phyloP scores from a whole-genome alignment of 1,284 basidiomycete genomes.

The Trichosporon coremiiforme region DNA sequence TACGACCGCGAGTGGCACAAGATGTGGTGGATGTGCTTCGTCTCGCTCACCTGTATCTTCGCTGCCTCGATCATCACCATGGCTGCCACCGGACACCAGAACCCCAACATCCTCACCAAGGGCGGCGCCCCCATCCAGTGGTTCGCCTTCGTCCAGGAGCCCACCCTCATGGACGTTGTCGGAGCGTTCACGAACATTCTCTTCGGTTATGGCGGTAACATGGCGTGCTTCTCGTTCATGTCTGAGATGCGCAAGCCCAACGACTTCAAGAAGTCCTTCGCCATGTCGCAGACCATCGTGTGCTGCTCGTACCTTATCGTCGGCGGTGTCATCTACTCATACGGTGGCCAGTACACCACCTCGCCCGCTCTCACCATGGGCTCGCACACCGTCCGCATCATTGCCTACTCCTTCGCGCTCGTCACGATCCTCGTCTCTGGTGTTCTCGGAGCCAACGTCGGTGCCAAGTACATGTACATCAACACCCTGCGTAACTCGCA shows the following conservation, averaged over 20 bases:
- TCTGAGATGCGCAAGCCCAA: conserved; percentile 51
- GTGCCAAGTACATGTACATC: conserved; percentile 51
- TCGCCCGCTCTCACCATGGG: conserved; percentile 51
- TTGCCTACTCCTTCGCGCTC: conserved; percentile 46
- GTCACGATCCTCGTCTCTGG: conserved; percentile 52
- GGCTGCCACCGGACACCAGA: conserved; percentile 43
- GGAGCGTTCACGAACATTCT: conserved; percentile 49
- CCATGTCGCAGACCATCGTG: conserved; percentile 42
- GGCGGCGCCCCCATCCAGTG: conserved; percentile 40
- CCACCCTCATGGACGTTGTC: conserved; percentile 42
- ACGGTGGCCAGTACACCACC: conserved; percentile 48
- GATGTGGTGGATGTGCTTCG: conserved; percentile 42
- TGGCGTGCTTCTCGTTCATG: conserved; percentile 49
- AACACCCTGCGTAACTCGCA: conserved; percentile 40
- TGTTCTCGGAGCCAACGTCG: conserved; percentile 49
- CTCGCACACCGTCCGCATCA: conserved; percentile 39
- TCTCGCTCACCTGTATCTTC: conserved; percentile 45
- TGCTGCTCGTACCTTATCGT: conserved; percentile 44
- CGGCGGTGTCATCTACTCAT: conserved; percentile 44
- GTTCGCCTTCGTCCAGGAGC: conserved; percentile 40
- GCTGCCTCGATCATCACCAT: conserved; percentile 46
- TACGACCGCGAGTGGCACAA: conserved; percentile 44
- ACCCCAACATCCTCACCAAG: conserved; percentile 31
- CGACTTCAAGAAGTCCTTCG: conserved; percentile 52
- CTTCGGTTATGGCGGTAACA: conserved; percentile 51